Base-by-base conservation (phyloP, 2,329 filamentous ascomycete species). In the Calonectria fujianensis region DNA sequence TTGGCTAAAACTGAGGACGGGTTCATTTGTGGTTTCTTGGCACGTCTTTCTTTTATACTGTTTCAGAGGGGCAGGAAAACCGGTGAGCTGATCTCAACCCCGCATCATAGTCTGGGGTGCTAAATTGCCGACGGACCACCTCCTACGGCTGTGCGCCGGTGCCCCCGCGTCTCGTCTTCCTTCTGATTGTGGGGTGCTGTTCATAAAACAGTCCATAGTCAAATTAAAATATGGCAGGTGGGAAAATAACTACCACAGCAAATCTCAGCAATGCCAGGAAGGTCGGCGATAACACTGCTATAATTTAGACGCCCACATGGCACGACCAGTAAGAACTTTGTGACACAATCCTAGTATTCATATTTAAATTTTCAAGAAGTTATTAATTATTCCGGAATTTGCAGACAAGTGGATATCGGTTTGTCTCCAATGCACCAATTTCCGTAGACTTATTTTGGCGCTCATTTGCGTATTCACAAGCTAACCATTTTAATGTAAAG, bases 51-150 rank as follows among this genome's bases (percentile, higher is more conserved):
- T 57, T 57, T 57, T 57, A 57, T 57, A 18, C 20, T 13, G 8
- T 20, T 57, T 10, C 11, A 35, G 31, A 35, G 20, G 18, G 13
- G 13, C 31, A 57, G 16, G 8, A 9, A 27, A 54, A 35, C 31
- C 18, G 8, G 52, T 29, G 52, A 35, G 8, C 52, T 32, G 18
- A 57, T 20, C 0, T n/a, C 14, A 57, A 32, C 52, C 52, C 52
- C 52, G 52, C 52, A 35, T 32, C 35, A 29, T 57, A 20, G 20
- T 13, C 31, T 11, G 13, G 52, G 29, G 52, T 54, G 52, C 29
- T n/a, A 57, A 57, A 57, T 11, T 32, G 52, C 52, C 7, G 31
- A 57, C 52, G 52, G 52, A 57, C 18, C 52, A 57, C 52, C 52
- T 57, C 52, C 52, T 31, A 57, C 31, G 52, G 18, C 31, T 2